phyloP scores from a whole-genome alignment of 2,329 filamentous ascomycete genomes.

The Apiospora arundinis region DNA sequence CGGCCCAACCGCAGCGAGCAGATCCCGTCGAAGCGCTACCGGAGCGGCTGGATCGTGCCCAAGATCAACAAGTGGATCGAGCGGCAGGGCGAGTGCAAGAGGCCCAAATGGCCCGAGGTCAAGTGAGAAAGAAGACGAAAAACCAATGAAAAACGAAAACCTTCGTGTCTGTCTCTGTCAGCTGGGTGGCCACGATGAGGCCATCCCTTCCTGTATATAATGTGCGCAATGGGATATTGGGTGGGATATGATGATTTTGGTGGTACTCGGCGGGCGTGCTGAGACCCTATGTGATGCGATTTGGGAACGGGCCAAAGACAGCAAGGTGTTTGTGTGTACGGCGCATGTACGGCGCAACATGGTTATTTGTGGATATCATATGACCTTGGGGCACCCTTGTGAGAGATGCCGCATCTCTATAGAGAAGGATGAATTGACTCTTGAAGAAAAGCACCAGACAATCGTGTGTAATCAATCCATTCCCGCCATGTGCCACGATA shows the following conservation, averaged over 20 bases:
- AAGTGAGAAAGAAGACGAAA: neutral
- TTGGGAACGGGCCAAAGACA: neutral
- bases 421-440: neutral
- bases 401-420: neutral
- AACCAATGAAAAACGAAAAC: no score
- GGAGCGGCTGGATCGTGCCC: constrained; percentile 50
- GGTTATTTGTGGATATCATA: neutral
- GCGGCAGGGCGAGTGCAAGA: constrained; percentile 43
- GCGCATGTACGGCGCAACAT: neutral
- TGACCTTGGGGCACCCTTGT: neutral
- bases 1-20: constrained; percentile 41
- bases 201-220: neutral
- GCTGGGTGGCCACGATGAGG: no score
- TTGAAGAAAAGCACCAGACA: neutral
- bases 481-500: no score
- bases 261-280: no score
- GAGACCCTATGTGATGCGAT: neutral
- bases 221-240: neutral
- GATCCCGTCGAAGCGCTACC: constrained; percentile 39
- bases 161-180: no score
- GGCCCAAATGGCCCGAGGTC: constrained; percentile 15
- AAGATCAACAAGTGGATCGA: constrained; percentile 50
- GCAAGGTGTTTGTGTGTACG: neutral
- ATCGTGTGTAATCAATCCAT: neutral
- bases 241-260: neutral